Evolutionary conservation across 805 yeast genomes (phyloP), one percentile per base, ranked within the genome.

Genomic region (Candida peoriensis): DNA sequence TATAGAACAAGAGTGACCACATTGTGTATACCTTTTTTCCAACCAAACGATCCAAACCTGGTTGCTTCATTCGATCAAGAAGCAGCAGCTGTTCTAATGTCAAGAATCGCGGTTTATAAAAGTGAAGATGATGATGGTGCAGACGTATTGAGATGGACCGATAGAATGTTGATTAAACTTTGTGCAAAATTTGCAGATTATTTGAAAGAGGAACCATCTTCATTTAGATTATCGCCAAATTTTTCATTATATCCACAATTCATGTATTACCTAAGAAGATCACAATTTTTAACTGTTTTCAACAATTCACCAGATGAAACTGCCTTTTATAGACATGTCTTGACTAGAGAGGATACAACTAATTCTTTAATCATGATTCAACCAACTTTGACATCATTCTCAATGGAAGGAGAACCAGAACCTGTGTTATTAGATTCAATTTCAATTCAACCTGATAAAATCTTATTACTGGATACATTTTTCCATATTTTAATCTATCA

Each of bases 221-320:
- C 94, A 21, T 89, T 93, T 69, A 71, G 93, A 52, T 69, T 93
- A 46, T 76, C 89, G 2, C 88, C 81, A 39, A 82, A 81, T 55
- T 89, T 87, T 60, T 76, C 87, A 28, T 68, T 90, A 57, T 83
- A 86, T 55, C 99, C 99, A 19, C 98, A 93, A 62, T 94, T 93
- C 55, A 81, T 93, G 63, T 93, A 83, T 66, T 94, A 93, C 58
- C 70, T 93, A 63, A 83, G 98, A 66, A 81, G 98, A 60, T 87
- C 97, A 1, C 97, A 90, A 63, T 89, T 93, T 60, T 68, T 93
- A 58, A 95, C 87, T 60, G 95, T 90, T 29, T 93, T 93, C 72
- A 93, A 93, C 64, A 89, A 89, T 63, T 93, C 98, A 6, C 98
- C 98, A 2, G 99, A 93, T 67, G 99, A 93, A 67, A 88, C 97